Percentiles rank a stretch among this genome's conserved stretches.
These are phyloP conservation scores for Botrytis galanthina DNA, from an alignment of 2,329 filamentous ascomycete species.

Conservation along the genomic window DNA sequence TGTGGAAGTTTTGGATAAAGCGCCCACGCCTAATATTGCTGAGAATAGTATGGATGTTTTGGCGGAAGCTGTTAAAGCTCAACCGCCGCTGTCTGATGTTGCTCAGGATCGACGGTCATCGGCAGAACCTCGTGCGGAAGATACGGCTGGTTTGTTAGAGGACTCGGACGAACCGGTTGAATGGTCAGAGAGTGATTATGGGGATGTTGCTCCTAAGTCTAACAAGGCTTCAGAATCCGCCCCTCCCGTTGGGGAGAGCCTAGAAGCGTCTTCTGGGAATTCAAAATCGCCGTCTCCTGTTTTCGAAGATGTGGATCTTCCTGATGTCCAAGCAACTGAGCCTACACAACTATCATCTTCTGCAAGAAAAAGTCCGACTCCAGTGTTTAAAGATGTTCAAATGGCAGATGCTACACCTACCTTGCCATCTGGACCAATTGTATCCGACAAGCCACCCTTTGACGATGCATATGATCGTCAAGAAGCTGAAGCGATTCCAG, in stretches of 20 bases:
- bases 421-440: slow-evolving; percentile 6
- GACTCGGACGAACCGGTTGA: slow-evolving; percentile 42
- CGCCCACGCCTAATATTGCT: slow-evolving; percentile 32
- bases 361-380: slow-evolving; percentile 25
- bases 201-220: slow-evolving; percentile 29
- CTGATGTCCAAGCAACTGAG: slow-evolving; percentile 22
- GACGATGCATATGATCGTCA: slow-evolving; percentile 30
- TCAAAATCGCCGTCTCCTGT: slow-evolving; percentile 45
- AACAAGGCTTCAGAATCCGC: no score
- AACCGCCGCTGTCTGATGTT: slow-evolving; percentile 31
- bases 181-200: slow-evolving; percentile 54
- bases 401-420: slow-evolving; percentile 21
- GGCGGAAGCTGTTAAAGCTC: slow-evolving; percentile 38
- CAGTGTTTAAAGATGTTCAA: slow-evolving; percentile 32
- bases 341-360: slow-evolving; percentile 17
- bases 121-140: neutral
- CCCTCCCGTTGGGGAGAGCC: neutral
- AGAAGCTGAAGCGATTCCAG: slow-evolving; percentile 37
- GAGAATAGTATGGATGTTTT: slow-evolving; percentile 26
- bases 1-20: slow-evolving; percentile 55
- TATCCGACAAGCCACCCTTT: slow-evolving; percentile 3
- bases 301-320: slow-evolving; percentile 50
- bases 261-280: slow-evolving; percentile 6
- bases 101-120: slow-evolving; percentile 30
- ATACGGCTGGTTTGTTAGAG: neutral